A percentile compares a stretch with the other conserved stretches of the same genome.
Conservation (phyloP, 768 basidiomycete species). For the Kwoniella dejecticola region DNA sequence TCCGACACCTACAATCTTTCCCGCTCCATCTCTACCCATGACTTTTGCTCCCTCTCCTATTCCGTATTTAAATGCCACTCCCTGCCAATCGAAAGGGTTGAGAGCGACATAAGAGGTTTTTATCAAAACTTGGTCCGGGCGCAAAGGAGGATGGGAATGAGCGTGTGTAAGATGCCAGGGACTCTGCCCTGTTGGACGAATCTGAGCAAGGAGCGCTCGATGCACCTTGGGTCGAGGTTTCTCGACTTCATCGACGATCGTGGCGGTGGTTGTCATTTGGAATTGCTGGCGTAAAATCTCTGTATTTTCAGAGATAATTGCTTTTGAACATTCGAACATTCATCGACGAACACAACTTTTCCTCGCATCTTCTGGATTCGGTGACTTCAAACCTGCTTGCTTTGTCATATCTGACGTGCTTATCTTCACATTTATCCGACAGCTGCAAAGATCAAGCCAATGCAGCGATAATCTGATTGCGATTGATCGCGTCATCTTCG, state of each 20-base stretch:
- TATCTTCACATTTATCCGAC: not conserved
- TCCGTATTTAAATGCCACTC: constrained; percentile 28
- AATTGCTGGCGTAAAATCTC: too few species aligned
- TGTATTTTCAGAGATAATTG: too few species aligned
- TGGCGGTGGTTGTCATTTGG: not conserved
- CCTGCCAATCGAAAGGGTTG: constrained; percentile 45
- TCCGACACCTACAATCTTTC: constrained; percentile 28
- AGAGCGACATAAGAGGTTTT: constrained; percentile 32
- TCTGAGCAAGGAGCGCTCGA: constrained; percentile 31
- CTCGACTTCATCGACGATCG: not conserved
- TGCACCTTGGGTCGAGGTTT: constrained; percentile 9
- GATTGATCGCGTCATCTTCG: constrained; percentile 24
- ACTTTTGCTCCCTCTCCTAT: constrained; percentile 33
- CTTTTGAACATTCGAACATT: too few species aligned
- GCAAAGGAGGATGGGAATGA: constrained; percentile 26
- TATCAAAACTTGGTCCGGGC: constrained; percentile 28
- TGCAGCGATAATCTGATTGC: not conserved
- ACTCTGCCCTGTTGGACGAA: constrained; percentile 21
- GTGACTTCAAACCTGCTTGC: too few species aligned
- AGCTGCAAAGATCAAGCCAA: not conserved
- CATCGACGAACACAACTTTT: too few species aligned
- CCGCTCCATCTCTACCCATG: constrained; percentile 42
- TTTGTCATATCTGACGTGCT: not conserved
- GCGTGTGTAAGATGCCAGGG: constrained; percentile 31
- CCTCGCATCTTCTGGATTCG: too few species aligned